Evolutionary conservation across 768 basidiomycete genomes (phyloP), one percentile per base, ranked within the genome.

Genomic region (Rhodotorula diobovata): DNA sequence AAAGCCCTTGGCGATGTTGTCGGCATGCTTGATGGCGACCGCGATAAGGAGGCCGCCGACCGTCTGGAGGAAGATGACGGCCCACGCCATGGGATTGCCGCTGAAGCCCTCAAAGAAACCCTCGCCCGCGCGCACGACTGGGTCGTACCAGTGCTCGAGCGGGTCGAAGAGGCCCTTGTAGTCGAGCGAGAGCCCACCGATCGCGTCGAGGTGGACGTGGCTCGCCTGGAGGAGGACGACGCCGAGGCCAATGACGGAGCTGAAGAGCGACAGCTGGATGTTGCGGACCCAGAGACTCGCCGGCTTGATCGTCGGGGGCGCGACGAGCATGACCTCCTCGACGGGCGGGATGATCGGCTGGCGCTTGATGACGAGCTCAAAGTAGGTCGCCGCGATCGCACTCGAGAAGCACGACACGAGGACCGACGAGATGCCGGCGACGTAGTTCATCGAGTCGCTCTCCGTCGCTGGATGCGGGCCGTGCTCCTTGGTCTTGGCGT

Each of bases 391-490:
- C 14, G 73, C 73, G 69, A 71, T 58, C 20, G 73, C 69, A 53
- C 73, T 70, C 41, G 67, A 70, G 69, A 74, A 65, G 63, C 68
- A 70, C 39, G 73, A 74, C 62, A 74, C 23, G 63, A 74, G 66
- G 35, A 70, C 67, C 3, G 73, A 64, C 28, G 69, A 43, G 30
- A 74, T 48, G 35, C 73, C 73, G 10, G 73, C 35, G 39, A 67
- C 28, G 66, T 74, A 70, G 55, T 67, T 65, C 56, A 63, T 57
- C 59, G 63, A 59, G 18, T 59, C 61, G 37, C 21, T 20, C 34
- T 35, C 37, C 15, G 66, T 28, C 12, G 56, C 57, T 2, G 62
- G 53, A 35, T 63, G 65, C 34, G 59, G 34, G 23, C 63, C 65
- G 53, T 67, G 69, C 53, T 63, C 63, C 63, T 51, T 60, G 20